Evolutionary conservation across 2,329 filamentous ascomycete species (phyloP).

Genomic region (Calonectria hongkongensis): DNA sequence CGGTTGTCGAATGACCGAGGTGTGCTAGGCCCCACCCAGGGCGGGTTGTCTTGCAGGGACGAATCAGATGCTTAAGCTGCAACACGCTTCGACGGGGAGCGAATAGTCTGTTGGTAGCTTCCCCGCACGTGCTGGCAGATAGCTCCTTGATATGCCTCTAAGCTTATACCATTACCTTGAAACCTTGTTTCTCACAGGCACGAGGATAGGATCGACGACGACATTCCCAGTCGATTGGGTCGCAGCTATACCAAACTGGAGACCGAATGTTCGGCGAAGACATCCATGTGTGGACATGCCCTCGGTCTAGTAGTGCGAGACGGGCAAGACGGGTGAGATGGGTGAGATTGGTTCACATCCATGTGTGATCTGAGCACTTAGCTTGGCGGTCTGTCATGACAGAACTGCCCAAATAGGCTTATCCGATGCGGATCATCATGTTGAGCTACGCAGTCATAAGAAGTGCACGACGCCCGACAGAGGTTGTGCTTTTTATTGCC

Average conservation of each 20-base stretch:
- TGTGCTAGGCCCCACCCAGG: conserved; percentile 39
- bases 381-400: conserved; percentile 41
- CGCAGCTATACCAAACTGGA: conserved; percentile 46
- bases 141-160: conserved; percentile 31
- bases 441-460: conserved; percentile 45
- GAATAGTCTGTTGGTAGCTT: conserved; percentile 38
- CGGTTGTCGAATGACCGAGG: conserved; percentile 17
- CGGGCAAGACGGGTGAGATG: neutral
- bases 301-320: conserved; percentile 13
- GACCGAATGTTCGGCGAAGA: conserved; percentile 44
- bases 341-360: conserved; percentile 39
- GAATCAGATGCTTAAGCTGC: conserved; percentile 50
- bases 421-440: conserved; percentile 44
- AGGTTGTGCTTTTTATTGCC: neutral
- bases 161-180: conserved; percentile 38
- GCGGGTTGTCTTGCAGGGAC: conserved; percentile 34
- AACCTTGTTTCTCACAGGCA: conserved; percentile 42
- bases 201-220: conserved; percentile 46
- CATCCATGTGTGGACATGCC: conserved; percentile 34
- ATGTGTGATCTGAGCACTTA: conserved; percentile 31
- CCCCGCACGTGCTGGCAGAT: conserved; percentile 50
- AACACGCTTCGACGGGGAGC: conserved; percentile 47
- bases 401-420: conserved; percentile 44
- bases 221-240: conserved; percentile 37
- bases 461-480: conserved; percentile 36